Base-by-base conservation (phyloP, 768 basidiomycete genomes). In the Lactarius evosmus region DNA sequence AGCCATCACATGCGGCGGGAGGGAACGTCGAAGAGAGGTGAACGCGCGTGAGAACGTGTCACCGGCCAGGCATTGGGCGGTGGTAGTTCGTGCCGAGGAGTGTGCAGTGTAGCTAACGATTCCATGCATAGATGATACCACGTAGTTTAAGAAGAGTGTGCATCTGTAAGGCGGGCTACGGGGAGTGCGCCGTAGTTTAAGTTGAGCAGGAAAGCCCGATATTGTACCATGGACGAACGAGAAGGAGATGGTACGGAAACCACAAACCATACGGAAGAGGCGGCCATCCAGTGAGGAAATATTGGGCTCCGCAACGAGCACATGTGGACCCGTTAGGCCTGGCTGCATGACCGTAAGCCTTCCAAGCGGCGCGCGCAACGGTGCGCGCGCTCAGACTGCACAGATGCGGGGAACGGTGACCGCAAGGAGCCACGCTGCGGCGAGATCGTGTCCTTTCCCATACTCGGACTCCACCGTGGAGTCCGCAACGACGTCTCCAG, bases 231-330 rank as follows among this genome's bases (percentile, higher is more conserved):
- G 62, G 1, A 76, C 67, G 36, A 75, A 61, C 3, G 32, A 4
- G 1, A 25, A 12, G 27, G 11, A n/a, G 7, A 22, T 27, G 11
- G 53, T 6, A 61, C 19, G 7, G 5, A 17, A 32, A 41, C 54
- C 53, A 69, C 74, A 67, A 38, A 81, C 80, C 73, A 53, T 56
- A 38, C 67, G 72, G 16, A 82, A 57, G 50, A 69, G 68, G 34
- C 38, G 59, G 3, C 73, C 73, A 8, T 75, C 71, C 32, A 75
- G 73, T 11, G 68, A 67, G 60, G 77, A 73, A 53, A 71, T 65
- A 7, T 72, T 60, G 1, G 87, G 85, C 1, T 83, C 85, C 14
- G 81, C 66, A 76, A 80, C 87, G 30, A 88, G 75, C 25, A 87
- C 82, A 59, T 85, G 80, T 6, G 85, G 83, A 41, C 76, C 67